Evolutionary conservation across 352 stramenopile species (phyloP).

Genomic region (Phytophthora europaea): DNA sequence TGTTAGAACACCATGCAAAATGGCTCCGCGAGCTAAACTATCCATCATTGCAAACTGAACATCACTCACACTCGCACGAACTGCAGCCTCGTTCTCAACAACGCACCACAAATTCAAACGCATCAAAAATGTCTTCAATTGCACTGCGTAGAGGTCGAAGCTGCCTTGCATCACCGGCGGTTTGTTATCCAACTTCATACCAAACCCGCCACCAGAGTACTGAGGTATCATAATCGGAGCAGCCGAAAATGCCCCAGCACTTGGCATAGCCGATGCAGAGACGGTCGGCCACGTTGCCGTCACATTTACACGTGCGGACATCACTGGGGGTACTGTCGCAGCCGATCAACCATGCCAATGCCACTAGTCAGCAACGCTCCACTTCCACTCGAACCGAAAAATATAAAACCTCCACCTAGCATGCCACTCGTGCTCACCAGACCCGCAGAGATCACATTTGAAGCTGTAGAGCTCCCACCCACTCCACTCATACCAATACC

Average conservation of each 20-base stretch:
- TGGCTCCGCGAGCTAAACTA: too few relatives aligned
- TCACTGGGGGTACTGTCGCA: too few relatives aligned
- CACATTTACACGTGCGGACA: too few relatives aligned
- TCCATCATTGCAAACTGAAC: too few relatives aligned
- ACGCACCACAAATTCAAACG: too few relatives aligned
- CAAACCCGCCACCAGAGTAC: constrained; percentile 7
- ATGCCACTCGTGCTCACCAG: background rate
- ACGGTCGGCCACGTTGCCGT: too few relatives aligned
- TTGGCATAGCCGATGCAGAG: too few relatives aligned
- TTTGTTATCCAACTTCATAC: constrained; percentile 11
- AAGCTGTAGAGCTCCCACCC: background rate
- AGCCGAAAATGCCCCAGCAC: too few relatives aligned
- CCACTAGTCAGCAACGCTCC: background rate
- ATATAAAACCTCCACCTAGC: background rate
- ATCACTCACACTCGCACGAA: too few relatives aligned
- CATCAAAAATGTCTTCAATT: background rate
- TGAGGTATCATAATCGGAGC: background rate
- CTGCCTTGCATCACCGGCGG: background rate
- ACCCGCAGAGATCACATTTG: background rate
- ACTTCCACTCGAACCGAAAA: background rate
- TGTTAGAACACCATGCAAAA: too few relatives aligned
- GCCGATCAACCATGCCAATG: background rate
- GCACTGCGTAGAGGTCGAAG: too few relatives aligned
- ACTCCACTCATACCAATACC: background rate
- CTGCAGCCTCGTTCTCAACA: too few relatives aligned